These are phyloP conservation scores for Delonix regia DNA, from an alignment of 306 rosid genomes.

Conservation along the genomic window DNA sequence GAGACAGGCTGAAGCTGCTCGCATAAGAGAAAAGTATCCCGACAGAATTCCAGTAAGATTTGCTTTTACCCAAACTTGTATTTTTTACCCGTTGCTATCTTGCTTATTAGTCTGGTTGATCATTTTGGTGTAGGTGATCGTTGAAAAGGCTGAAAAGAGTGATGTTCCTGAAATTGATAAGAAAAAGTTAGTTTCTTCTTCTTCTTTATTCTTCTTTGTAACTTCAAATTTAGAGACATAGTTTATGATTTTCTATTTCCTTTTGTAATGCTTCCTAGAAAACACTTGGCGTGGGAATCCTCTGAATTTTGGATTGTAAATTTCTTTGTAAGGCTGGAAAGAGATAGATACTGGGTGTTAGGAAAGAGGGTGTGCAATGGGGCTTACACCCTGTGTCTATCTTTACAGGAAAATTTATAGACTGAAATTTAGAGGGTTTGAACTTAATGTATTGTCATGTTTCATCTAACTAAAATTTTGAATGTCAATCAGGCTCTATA, in stretches of 20 bases:
- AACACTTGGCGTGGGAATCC: too few species aligned
- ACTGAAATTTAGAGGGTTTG: too few species aligned
- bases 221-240: slow-evolving; percentile 1
- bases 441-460: neutral
- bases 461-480: slow-evolving; percentile 25
- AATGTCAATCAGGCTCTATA: neutral
- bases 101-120: slow-evolving; percentile 31
- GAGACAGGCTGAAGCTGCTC: slow-evolving; percentile 93
- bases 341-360: too few species aligned
- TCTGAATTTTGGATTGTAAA: too few species aligned
- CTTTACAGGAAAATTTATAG: too few species aligned
- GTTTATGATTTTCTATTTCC: slow-evolving; percentile 16
- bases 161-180: slow-evolving; percentile 90
- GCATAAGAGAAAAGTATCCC: slow-evolving; percentile 87
- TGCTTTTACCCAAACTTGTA: neutral
- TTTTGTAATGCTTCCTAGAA: neutral
- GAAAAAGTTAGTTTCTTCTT: slow-evolving; percentile 68
- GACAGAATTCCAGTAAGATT: slow-evolving; percentile 81
- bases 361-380: too few species aligned
- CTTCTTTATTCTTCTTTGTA: neutral
- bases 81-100: neutral
- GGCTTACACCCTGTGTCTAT: too few species aligned
- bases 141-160: slow-evolving; percentile 84
- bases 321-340: too few species aligned
- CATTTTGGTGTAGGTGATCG: slow-evolving; percentile 63